Evolutionary conservation across 768 basidiomycete species (phyloP).

Genomic region (Tubosaeta sp.): DNA sequence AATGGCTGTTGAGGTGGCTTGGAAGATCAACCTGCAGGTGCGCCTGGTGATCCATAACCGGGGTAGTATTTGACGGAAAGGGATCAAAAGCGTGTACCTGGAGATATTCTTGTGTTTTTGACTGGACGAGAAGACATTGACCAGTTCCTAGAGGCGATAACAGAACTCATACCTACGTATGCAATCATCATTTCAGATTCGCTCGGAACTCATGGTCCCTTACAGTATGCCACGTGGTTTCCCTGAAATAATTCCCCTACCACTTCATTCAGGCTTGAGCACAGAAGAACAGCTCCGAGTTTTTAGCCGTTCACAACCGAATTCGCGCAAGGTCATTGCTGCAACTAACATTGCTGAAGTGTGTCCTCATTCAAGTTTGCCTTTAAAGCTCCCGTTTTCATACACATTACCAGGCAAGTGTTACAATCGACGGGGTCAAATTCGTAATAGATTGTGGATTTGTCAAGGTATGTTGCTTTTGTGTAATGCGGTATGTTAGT

Average conservation of each 20-base stretch:
- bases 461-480: conserved; percentile 66
- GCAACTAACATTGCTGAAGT: conserved; percentile 97
- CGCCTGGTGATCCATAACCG: conserved; percentile 5
- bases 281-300: conserved; percentile 84
- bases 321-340: conserved; percentile 84
- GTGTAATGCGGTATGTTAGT: not conserved
- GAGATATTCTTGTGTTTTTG: conserved; percentile 91
- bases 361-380: conserved; percentile 4
- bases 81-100: conserved; percentile 60
- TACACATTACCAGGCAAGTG: conserved; percentile 61
- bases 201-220: not conserved
- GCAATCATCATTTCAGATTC: conserved; percentile 1
- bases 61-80: not conserved
- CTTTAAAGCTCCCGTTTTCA: not conserved
- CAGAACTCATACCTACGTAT: conserved; percentile 75
- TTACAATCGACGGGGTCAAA: conserved; percentile 94
- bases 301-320: conserved; percentile 72
- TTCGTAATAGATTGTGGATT: conserved; percentile 94
- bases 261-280: conserved; percentile 86
- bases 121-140: conserved; percentile 98
- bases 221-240: conserved; percentile 50
- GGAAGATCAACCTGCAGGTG: conserved; percentile 80
- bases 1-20: conserved; percentile 77
- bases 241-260: conserved; percentile 58
- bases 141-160: conserved; percentile 71